Evolutionary conservation across 2,329 filamentous ascomycete genomes (phyloP).

Genomic region (Hypoxylon sp.): DNA sequence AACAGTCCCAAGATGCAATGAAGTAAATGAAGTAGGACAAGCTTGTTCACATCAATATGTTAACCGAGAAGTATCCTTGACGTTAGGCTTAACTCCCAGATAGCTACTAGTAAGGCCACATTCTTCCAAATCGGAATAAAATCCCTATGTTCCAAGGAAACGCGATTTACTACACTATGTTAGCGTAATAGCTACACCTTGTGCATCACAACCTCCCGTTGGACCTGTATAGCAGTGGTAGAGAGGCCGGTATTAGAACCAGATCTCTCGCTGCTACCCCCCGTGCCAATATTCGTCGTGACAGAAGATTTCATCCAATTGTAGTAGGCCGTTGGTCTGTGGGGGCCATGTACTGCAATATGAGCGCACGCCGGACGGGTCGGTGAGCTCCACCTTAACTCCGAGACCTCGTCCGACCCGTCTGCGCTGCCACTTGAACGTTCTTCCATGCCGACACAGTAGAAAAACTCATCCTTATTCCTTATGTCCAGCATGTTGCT

Average conservation of each 20-base stretch:
- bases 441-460: slow-evolving; percentile 18
- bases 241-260: slow-evolving; percentile 24
- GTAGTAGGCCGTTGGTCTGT: slow-evolving; percentile 16
- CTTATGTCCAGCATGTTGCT: slow-evolving; percentile 21
- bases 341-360: slow-evolving; percentile 16
- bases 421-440: slow-evolving; percentile 31
- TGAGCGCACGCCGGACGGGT: slow-evolving; percentile 30
- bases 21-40: not conserved
- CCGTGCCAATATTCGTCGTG: slow-evolving; percentile 45
- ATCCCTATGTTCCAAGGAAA: too few relatives aligned
- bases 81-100: not conserved
- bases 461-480: slow-evolving; percentile 37
- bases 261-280: slow-evolving; percentile 12
- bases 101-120: not conserved
- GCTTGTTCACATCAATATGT: not conserved
- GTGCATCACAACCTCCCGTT: slow-evolving; percentile 41
- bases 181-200: slow-evolving; percentile 24
- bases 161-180: not conserved
- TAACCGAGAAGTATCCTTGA: not conserved
- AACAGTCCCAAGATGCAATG: not conserved
- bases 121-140: not conserved
- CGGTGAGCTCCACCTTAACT: slow-evolving; percentile 20
- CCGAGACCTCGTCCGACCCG: slow-evolving; percentile 29
- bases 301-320: slow-evolving; percentile 43
- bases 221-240: slow-evolving; percentile 41